Percentiles rank a stretch among this genome's conserved stretches.
These are phyloP conservation scores for Aspergillus viridinutans DNA, from an alignment of 2,329 filamentous ascomycete species.

Conservation along the genomic window DNA sequence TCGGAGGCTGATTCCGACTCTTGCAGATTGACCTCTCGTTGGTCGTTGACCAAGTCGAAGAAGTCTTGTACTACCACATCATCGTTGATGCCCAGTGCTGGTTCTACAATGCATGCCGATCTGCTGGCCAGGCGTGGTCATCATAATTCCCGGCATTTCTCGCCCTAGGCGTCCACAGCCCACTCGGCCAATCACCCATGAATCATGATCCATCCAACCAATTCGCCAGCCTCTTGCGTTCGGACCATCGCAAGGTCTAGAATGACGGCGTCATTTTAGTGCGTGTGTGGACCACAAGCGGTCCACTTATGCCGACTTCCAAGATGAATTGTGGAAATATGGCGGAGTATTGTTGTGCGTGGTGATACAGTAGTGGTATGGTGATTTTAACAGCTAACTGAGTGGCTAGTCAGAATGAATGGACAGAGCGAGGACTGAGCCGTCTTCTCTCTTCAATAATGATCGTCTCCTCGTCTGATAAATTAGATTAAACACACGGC, in stretches of 20 bases:
- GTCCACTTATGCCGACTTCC: not conserved
- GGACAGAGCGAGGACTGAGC: not conserved
- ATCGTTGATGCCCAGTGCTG: not conserved
- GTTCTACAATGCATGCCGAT: not conserved
- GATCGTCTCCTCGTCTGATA: too few relatives aligned
- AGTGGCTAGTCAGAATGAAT: not conserved
- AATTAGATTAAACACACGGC: not conserved
- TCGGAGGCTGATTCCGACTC: not conserved
- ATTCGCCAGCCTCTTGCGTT: conserved; percentile 16
- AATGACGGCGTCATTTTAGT: conserved; percentile 20
- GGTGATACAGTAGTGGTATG: conserved; percentile 3
- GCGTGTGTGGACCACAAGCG: conserved; percentile 5
- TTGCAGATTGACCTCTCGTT: not conserved
- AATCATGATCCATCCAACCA: not conserved
- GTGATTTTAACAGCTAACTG: not conserved
- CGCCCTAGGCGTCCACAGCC: not conserved
- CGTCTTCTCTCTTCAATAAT: not conserved
- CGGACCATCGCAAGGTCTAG: conserved; percentile 21
- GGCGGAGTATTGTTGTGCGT: conserved; percentile 15
- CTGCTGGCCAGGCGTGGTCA: not conserved
- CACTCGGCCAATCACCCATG: not conserved
- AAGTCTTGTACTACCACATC: not conserved
- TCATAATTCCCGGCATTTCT: not conserved
- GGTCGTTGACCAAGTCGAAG: not conserved
- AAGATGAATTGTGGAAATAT: conserved; percentile 12